These are phyloP conservation scores for Boeremia exigua DNA, from an alignment of 2,329 filamentous ascomycete species.

Conservation along the genomic window DNA sequence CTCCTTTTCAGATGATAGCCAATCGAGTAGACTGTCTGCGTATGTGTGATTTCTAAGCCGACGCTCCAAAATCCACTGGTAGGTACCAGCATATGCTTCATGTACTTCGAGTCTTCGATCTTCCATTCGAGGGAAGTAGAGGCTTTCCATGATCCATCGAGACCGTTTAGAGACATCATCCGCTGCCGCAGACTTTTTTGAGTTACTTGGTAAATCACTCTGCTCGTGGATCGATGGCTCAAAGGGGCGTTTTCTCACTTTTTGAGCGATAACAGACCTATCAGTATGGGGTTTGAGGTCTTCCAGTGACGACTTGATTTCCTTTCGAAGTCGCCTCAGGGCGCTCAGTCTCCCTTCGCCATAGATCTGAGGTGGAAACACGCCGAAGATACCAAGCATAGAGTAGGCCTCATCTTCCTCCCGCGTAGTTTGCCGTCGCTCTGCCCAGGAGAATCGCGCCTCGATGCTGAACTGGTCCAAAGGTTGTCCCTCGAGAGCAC, in stretches of 20 bases:
- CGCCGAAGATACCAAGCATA: slow-evolving; percentile 19
- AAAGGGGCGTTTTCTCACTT: no score
- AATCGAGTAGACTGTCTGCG: slow-evolving; percentile 41
- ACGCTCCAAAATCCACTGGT: slow-evolving; percentile 45
- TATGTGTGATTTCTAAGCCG: neutral
- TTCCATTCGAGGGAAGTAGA: slow-evolving; percentile 41
- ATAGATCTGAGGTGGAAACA: slow-evolving; percentile 26
- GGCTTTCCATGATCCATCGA: neutral
- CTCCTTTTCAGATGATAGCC: slow-evolving; percentile 40
- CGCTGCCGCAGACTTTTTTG: no score
- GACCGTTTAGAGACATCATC: no score
- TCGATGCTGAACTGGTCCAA: slow-evolving; percentile 19
- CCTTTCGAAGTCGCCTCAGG: neutral
- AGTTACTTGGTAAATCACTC: no score
- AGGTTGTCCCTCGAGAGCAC: slow-evolving; percentile 7
- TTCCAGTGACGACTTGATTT: neutral
- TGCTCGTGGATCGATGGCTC: no score
- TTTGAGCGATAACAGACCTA: no score
- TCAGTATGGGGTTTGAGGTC: no score
- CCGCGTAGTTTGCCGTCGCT: slow-evolving; percentile 18
- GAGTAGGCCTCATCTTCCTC: slow-evolving; percentile 26
- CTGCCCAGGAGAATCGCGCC: slow-evolving; percentile 22
- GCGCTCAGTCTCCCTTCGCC: slow-evolving; percentile 24
- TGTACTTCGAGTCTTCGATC: slow-evolving; percentile 46
- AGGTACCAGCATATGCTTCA: slow-evolving; percentile 44